Percentiles rank a stretch among this genome's conserved stretches.
Evolutionary conservation across 805 yeast species (phyloP).

Genomic region (Myxozyma sirexii): DNA sequence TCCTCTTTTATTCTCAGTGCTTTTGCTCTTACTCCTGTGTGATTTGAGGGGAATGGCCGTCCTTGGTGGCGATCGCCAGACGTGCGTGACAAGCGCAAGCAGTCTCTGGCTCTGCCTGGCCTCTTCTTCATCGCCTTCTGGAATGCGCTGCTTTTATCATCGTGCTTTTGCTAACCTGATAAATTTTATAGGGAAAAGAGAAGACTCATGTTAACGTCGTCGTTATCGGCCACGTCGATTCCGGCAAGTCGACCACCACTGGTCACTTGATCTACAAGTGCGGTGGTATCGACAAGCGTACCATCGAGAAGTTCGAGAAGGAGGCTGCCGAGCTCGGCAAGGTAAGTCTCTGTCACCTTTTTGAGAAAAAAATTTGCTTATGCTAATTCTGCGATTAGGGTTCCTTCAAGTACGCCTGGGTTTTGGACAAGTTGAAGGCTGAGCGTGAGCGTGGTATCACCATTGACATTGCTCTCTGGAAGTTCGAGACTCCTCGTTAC

Average conservation of each 20-base stretch:
- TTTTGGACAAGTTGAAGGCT: conserved; percentile 91
- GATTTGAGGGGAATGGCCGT: background rate
- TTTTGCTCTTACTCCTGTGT: background rate
- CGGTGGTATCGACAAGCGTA: conserved; percentile 97
- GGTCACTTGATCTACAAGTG: conserved; percentile 99
- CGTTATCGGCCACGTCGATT: conserved; percentile 99
- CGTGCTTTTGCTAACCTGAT: background rate
- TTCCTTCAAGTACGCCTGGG: conserved; percentile 98
- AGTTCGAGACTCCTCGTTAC: conserved; percentile 89
- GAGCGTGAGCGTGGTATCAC: conserved; percentile 98
- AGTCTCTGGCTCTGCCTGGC: background rate
- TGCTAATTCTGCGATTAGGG: conserved; percentile 52
- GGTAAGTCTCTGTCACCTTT: background rate
- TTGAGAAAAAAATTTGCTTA: background rate
- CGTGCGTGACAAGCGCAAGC: background rate
- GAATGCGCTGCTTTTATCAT: background rate
- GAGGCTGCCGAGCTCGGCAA: conserved; percentile 93
- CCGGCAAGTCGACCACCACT: conserved; percentile 98
- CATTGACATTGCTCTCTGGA: conserved; percentile 89
- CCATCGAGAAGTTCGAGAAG: conserved; percentile 97
- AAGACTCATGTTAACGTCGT: conserved; percentile 98
- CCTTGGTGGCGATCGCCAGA: background rate
- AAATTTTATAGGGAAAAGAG: conserved; percentile 31
- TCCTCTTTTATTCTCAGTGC: background rate
- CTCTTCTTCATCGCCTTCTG: background rate